Evolutionary conservation across 495 filamentous ascomycete genomes (phyloP).

Genomic region (Talaromyces stipitatus): DNA sequence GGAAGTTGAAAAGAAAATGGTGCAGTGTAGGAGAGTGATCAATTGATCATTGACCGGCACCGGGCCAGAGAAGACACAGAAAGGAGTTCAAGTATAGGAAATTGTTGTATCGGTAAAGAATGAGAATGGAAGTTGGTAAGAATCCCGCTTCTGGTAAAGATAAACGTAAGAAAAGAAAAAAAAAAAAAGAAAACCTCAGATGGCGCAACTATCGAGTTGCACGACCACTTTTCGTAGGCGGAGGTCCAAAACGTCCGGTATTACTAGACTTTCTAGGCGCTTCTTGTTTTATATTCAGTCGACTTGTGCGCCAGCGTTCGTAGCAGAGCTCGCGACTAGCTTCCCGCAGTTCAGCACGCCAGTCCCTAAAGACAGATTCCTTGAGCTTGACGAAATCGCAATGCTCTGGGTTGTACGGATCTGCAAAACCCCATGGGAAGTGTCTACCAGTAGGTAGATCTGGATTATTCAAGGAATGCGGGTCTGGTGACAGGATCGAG

Average conservation of each 20-base stretch:
- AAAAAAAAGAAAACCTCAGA: no score
- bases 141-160: background rate
- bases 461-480: slow-evolving; percentile 64
- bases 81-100: background rate
- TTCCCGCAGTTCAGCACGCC: slow-evolving; percentile 84
- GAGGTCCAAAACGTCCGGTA: slow-evolving; percentile 5
- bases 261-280: background rate
- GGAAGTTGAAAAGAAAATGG: background rate
- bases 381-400: slow-evolving; percentile 92
- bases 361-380: slow-evolving; percentile 87
- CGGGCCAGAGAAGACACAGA: background rate
- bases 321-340: slow-evolving; percentile 92
- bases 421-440: slow-evolving; percentile 95
- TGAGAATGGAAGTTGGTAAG: background rate
- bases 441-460: slow-evolving; percentile 60
- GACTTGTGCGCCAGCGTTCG: slow-evolving; percentile 85
- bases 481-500: slow-evolving; percentile 89
- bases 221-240: slow-evolving; percentile 1
- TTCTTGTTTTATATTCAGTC: slow-evolving; percentile 40
- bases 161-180: no score
- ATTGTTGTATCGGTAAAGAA: background rate
- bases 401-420: slow-evolving; percentile 82
- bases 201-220: slow-evolving; percentile 2
- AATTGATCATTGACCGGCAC: background rate
- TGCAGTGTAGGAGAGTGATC: background rate